Evolutionary conservation across 192 early-diverging fungal genomes (phyloP), one percentile per base, ranked within the genome.

Genomic region (Pilaira anomala): DNA sequence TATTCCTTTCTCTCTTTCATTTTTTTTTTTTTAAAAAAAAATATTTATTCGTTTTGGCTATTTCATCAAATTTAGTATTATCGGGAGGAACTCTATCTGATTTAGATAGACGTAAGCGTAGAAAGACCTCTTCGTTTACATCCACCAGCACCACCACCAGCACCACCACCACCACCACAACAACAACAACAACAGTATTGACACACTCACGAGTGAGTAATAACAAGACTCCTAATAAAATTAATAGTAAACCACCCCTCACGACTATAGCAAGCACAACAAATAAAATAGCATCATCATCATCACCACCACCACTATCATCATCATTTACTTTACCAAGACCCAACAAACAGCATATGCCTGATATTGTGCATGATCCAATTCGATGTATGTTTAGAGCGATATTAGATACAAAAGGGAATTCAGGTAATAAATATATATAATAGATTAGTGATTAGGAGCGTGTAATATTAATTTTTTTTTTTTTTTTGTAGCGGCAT

Each of bases 321-420:
- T n/a, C n/a, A n/a, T n/a, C n/a, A n/a, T n/a, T n/a, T n/a, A n/a
- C n/a, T n/a, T n/a, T n/a, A n/a, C 11, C 33, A 36, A 36, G 11
- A 36, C 1, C 33, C 6, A 36, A 36, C 11, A 36, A 36, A 36
- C 4, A 1, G 1, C 6, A 9, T 36, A 36, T 36, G 6, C 33
- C 6, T 18, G 45, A 44, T 14, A 29, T 62, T 11, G 18, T 62
- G 2, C 60, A 62, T 49, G 60, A 62, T 49, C 25, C 45, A 33
- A 48, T 18, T 13, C 29, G 25, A 29, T 62, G 60, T 48, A 62
- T 62, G 60, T 62, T 62, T 62, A 62, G 49, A 48, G 48, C 48
- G 13, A 19, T 49, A n/a, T 48, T 62, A 7, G 60, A 62, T 14
- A 49, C 18, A 18, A n/a, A 48, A 28, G 60, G 60, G n/a, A 62